Evolutionary conservation across 2,329 filamentous ascomycete genomes (phyloP), one percentile per base, ranked within the genome.

Genomic region (Annulohypoxylon truncatum): DNA sequence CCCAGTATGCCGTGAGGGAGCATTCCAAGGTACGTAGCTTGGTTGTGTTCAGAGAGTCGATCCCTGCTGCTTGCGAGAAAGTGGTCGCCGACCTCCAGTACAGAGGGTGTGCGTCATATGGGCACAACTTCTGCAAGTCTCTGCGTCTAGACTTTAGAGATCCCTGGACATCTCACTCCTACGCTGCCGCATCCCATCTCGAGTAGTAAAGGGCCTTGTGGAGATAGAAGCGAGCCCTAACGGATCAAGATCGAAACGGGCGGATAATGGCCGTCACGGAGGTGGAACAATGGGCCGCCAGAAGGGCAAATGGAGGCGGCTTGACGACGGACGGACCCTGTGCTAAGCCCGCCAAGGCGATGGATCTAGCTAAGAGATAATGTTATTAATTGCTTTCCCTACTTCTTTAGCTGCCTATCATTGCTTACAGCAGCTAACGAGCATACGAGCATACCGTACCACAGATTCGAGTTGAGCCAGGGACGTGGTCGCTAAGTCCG

Each of bases 31-130:
- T 69, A 69, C 64, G 51, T 68, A 64, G 66, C 9, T 42, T 42
- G 38, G 38, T 42, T 28, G 42, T 61, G 54, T 51, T 50, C 55
- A 63, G 18, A 63, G 33, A 70, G 67, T 68, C 66, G 67, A 71
- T 71, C 69, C 65, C 63, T 71, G 63, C 69, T 68, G 57, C 65
- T 64, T 70, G 61, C 15, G 61, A 67, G 55, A 51, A 64, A 69
- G 50, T 68, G 67, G 67, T 70, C 67, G 67, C 51, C 67, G 67
- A 70, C 67, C 67, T 70, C 55, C 55, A 68, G 52, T 59, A 66
- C 65, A 44, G 61, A 61, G 62, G 64, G 67, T 70, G 67, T 70
- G 67, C 67, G 67, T 70, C 67, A 70, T 70, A 68, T 68, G 67
- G 67, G 64, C 65, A 68, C 64, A 68, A 63, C 57, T 68, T 58